A percentile compares a stretch with the other conserved stretches of the same genome.
Conservation (phyloP, 2,329 filamentous ascomycete genomes). For the Fusarium sp. region DNA sequence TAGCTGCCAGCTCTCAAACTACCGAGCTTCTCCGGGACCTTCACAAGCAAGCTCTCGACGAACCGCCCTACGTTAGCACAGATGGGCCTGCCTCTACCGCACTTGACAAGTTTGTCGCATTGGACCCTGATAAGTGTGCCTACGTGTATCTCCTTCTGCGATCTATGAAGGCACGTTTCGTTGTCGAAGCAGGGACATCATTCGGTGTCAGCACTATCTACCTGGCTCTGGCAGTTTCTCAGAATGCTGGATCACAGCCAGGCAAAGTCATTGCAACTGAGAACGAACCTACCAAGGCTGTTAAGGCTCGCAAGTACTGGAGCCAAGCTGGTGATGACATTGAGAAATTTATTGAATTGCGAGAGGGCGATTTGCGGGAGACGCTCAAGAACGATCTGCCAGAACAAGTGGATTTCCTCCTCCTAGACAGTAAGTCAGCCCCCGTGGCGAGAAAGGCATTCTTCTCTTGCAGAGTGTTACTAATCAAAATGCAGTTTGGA, state of each 20-base stretch:
- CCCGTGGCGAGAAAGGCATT: fast-evolving
- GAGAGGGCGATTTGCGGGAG: slow-evolving; percentile 66
- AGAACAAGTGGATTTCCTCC: slow-evolving; percentile 62
- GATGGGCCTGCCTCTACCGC: slow-evolving; percentile 27
- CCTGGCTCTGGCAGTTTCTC: slow-evolving; percentile 64
- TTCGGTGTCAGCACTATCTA: slow-evolving; percentile 72
- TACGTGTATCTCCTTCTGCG: slow-evolving; percentile 64
- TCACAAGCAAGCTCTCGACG: slow-evolving; percentile 45
- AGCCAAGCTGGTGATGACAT: slow-evolving; percentile 58
- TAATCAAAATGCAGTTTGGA: slow-evolving; percentile 58
- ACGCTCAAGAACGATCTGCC: slow-evolving; percentile 58
- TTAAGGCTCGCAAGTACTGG: slow-evolving; percentile 63
- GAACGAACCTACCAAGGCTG: slow-evolving; percentile 64
- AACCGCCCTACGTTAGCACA: slow-evolving; percentile 44
- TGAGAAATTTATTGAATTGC: slow-evolving; percentile 61
- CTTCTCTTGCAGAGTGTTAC: neutral
- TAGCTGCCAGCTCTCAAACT: slow-evolving; percentile 41
- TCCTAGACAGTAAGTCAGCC: slow-evolving; percentile 66
- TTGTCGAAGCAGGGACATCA: slow-evolving; percentile 69
- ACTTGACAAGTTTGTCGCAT: slow-evolving; percentile 65
- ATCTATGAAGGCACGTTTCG: slow-evolving; percentile 56
- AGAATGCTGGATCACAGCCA: slow-evolving; percentile 51
- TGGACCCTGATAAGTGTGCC: slow-evolving; percentile 67
- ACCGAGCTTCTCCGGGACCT: slow-evolving; percentile 43
- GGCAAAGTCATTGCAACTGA: slow-evolving; percentile 66